A percentile compares a stretch with the other conserved stretches of the same genome.
These are phyloP conservation scores for Brettanomyces custersianus DNA, from an alignment of 805 yeast species.

Conservation along the genomic window DNA sequence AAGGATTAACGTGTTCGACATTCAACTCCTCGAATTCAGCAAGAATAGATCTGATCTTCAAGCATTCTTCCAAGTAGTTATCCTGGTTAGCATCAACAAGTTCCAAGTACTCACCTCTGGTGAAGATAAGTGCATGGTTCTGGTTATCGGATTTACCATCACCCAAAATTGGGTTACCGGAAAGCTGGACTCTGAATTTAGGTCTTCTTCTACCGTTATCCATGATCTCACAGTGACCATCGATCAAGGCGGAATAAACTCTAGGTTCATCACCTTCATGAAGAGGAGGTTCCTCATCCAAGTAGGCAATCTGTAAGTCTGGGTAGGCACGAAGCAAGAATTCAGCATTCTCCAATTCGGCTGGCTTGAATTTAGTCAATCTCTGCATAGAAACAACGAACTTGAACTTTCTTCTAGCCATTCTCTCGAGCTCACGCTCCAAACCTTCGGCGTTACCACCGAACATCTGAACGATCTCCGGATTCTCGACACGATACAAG, in stretches of 20 bases:
- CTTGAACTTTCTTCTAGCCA: conserved; percentile 79
- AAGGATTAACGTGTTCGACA: conserved; percentile 72
- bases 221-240: conserved; percentile 69
- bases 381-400: conserved; percentile 84
- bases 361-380: conserved; percentile 59
- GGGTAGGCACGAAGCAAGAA: conserved; percentile 78
- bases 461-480: conserved; percentile 93
- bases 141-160: conserved; percentile 88
- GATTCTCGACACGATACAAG: conserved; percentile 89
- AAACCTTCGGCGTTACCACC: conserved; percentile 97
- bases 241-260: conserved; percentile 69
- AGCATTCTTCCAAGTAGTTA: conserved; percentile 77
- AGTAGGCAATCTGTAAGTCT: conserved; percentile 80
- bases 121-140: conserved; percentile 69
- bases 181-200: conserved; percentile 64
- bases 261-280: conserved; percentile 62
- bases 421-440: conserved; percentile 87
- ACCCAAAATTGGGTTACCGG: conserved; percentile 81
- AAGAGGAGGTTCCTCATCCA: conserved; percentile 84
- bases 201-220: conserved; percentile 71
- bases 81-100: conserved; percentile 84
- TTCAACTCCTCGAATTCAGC: conserved; percentile 77
- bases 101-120: conserved; percentile 80
- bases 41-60: conserved; percentile 70
- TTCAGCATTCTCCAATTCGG: conserved; percentile 74